Percentiles rank a stretch among this genome's conserved stretches.
Evolutionary conservation across 768 basidiomycete genomes (phyloP).

Genomic region (Phylloporus sp.): DNA sequence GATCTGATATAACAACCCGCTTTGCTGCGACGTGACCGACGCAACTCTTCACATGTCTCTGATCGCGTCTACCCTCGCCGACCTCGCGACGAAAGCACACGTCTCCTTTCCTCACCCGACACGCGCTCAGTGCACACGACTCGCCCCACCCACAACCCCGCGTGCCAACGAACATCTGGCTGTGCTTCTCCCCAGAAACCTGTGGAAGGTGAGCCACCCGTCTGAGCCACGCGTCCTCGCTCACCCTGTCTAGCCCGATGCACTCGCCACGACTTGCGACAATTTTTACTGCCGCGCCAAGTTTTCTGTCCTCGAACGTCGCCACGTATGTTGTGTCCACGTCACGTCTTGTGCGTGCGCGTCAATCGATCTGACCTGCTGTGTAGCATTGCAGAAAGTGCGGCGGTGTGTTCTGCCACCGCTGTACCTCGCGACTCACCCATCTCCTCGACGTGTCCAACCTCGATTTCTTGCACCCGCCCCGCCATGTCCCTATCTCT

Average conservation of each 20-base stretch:
- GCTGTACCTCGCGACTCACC: constrained; percentile 58
- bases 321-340: constrained; percentile 60
- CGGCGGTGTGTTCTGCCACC: constrained; percentile 69
- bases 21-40: not conserved
- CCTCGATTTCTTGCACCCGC: constrained; percentile 68
- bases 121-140: constrained; percentile 16
- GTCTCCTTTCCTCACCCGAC: constrained; percentile 22
- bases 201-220: constrained; percentile 63
- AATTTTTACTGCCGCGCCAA: constrained; percentile 63
- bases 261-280: constrained; percentile 60
- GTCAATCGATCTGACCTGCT: constrained; percentile 14
- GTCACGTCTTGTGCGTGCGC: not conserved
- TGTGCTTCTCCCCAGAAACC: constrained; percentile 59
- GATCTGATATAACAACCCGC: constrained; percentile 26
- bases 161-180: constrained; percentile 70
- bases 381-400: constrained; percentile 79
- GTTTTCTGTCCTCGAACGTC: constrained; percentile 70
- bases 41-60: constrained; percentile 29
- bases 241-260: constrained; percentile 50
- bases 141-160: constrained; percentile 15
- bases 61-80: constrained; percentile 20
- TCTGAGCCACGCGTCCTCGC: not conserved
- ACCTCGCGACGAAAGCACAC: constrained; percentile 28
- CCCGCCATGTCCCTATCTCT: constrained; percentile 58
- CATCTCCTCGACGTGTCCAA: constrained; percentile 69